Evolutionary conservation across 306 rosid species (phyloP), one percentile per base, ranked within the genome.

Genomic region (Cajanus cajan): DNA sequence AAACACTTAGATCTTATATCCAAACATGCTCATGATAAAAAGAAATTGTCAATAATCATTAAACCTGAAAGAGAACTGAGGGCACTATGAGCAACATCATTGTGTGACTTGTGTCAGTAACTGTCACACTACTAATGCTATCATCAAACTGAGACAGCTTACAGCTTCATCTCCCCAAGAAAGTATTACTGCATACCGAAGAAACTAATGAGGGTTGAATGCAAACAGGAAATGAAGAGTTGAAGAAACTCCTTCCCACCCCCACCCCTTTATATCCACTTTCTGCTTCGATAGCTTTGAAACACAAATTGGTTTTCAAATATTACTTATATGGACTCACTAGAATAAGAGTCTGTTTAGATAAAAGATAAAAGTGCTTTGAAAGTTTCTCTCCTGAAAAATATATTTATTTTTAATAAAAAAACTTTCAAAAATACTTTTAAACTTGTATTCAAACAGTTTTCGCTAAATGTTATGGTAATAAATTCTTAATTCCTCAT

Each of bases 401-500:
- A n/a, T n/a, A n/a, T n/a, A n/a, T n/a, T n/a, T n/a, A n/a, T n/a
- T n/a, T n/a, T n/a, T n/a, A n/a, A n/a, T n/a, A n/a, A n/a, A n/a
- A n/a, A n/a, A n/a, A n/a, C n/a, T n/a, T n/a, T n/a, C n/a, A n/a
- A n/a, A n/a, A n/a, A n/a, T n/a, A n/a, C n/a, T n/a, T n/a, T n/a
- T n/a, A n/a, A n/a, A n/a, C n/a, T n/a, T n/a, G n/a, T n/a, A n/a
- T n/a, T n/a, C n/a, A n/a, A n/a, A n/a, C n/a, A n/a, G n/a, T n/a
- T n/a, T n/a, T n/a, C n/a, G n/a, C n/a, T n/a, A n/a, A n/a, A n/a
- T n/a, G n/a, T n/a, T n/a, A n/a, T n/a, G n/a, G 3, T 34, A 65
- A 79, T 24, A 65, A 79, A 66, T 54, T 82, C 64, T 62, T 13
- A 39, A 7, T 34, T 78, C 21, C 48, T 19, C 22, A 14, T 64